Conservation (phyloP, 805 yeast genomes). For the Candida morakotiae region DNA sequence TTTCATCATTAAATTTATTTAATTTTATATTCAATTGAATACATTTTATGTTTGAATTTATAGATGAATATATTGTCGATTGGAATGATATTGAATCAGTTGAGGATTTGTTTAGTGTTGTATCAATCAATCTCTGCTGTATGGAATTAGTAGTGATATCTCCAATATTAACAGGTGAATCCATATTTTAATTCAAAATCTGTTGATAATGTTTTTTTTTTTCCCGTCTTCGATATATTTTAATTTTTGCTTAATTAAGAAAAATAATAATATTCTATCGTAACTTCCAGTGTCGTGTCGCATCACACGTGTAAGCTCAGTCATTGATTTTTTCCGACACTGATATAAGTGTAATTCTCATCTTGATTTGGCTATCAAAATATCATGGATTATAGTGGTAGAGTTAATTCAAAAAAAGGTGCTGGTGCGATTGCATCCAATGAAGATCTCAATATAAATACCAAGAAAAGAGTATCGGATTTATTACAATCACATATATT, state of each 20-base stretch:
- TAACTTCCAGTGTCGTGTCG: too few species aligned
- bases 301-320: constrained; percentile 2
- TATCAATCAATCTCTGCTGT: constrained; percentile 28
- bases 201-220: neutral
- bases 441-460: constrained; percentile 63
- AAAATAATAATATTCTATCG: neutral
- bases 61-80: constrained; percentile 20
- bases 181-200: too few species aligned
- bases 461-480: constrained; percentile 64
- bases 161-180: constrained; percentile 39
- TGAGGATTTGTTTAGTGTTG: constrained; percentile 27
- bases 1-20: constrained; percentile 6
- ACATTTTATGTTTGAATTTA: constrained; percentile 33
- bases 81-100: neutral
- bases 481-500: constrained; percentile 49
- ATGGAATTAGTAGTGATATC: constrained; percentile 40
- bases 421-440: constrained; percentile 84
- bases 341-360: too few species aligned
- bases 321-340: too few species aligned
- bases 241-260: constrained; percentile 2
- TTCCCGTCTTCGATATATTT: neutral
- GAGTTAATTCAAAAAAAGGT: constrained; percentile 90
- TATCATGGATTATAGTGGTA: constrained; percentile 79
- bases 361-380: neutral
- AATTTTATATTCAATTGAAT: constrained; percentile 27